These are phyloP conservation scores for Sporothrix brasiliensis DNA, from an alignment of 2,329 filamentous ascomycete genomes.

Conservation along the genomic window DNA sequence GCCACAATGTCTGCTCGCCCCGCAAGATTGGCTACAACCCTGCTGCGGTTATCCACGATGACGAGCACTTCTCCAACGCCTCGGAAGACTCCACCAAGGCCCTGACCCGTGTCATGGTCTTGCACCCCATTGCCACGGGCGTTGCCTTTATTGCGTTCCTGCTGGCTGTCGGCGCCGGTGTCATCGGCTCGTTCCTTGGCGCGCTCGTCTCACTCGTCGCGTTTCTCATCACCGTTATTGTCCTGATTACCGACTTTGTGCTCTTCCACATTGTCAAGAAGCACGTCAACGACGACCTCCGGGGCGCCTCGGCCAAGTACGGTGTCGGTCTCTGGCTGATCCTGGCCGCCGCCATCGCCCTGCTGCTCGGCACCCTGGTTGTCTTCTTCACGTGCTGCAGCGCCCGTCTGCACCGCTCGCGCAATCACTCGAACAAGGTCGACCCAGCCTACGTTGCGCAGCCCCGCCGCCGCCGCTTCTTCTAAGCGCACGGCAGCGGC, in stretches of 20 bases:
- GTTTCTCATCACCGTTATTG: slow-evolving; percentile 53
- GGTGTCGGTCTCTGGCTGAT: slow-evolving; percentile 62
- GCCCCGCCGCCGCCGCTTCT: slow-evolving; percentile 36
- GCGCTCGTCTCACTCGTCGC: slow-evolving; percentile 54
- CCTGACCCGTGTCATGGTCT: slow-evolving; percentile 62
- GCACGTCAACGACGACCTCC: slow-evolving; percentile 51
- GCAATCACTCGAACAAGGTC: slow-evolving; percentile 38
- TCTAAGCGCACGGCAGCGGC: slow-evolving; percentile 19
- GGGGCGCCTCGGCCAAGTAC: slow-evolving; percentile 47
- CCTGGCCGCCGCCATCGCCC: slow-evolving; percentile 58
- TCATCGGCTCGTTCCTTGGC: slow-evolving; percentile 56
- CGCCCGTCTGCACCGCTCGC: slow-evolving; percentile 47
- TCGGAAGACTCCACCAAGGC: slow-evolving; percentile 38
- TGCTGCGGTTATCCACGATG: slow-evolving; percentile 48
- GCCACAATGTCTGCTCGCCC: slow-evolving; percentile 48
- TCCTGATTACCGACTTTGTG: slow-evolving; percentile 60
- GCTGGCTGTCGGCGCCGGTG: slow-evolving; percentile 55
- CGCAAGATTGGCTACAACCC: slow-evolving; percentile 60
- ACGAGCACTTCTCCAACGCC: slow-evolving; percentile 50
- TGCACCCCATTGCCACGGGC: slow-evolving; percentile 63
- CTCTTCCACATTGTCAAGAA: slow-evolving; percentile 60
- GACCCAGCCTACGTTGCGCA: slow-evolving; percentile 38
- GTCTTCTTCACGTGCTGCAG: slow-evolving; percentile 66
- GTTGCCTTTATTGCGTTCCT: slow-evolving; percentile 63
- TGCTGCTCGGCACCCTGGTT: slow-evolving; percentile 58